Base-by-base conservation (phyloP, 768 basidiomycete genomes). In the Holtermanniella nyarrowii region DNA sequence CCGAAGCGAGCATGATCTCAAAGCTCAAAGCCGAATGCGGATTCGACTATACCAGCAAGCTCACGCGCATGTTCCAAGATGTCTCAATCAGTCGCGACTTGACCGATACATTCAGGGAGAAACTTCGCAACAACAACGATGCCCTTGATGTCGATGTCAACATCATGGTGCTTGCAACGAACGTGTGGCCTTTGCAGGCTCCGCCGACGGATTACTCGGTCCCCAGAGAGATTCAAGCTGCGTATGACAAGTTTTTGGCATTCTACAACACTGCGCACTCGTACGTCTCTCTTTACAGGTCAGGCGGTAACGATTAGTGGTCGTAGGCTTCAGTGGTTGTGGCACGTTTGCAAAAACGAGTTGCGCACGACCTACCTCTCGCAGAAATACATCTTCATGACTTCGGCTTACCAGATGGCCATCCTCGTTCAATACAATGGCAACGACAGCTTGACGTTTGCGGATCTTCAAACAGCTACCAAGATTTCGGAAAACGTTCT, bases 321-420 rank as follows among this genome's bases (percentile, higher is more conserved):
- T 13, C 84, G 93, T 54, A 93, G 93, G 68, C 78, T 99, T 41
- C 91, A 88, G 0, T 99, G 93, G 93, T 75, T 97, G 10, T 99
- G 95, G 95, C 93, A 96, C 65, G 88, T 91, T 70, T 89, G 84
- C 50, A 93, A 93, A 76, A 91, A 91, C 74, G 95, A 99, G 69
- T 79, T 99, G 4, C 81, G 85, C 50, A 91, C 91, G 57, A 90
- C 86, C 66, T 89, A 95, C 73, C 77, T 88, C 49, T 84, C 83
- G 65, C 88, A 90, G 73, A 95, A 90, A 72, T 96, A 96, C 75
- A 89, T 93, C 61, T 75, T 97, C 68, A 87, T 90, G 83, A 88
- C 88, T 26, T 90, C 86, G 61, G 81, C 89, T 7, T 96, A 85
- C 73, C 95, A 99, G 73, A 87, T 86, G 80, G 86, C 87, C 10